Percentiles rank a stretch among this genome's conserved stretches.
Evolutionary conservation across 2,329 filamentous ascomycete species (phyloP).

Genomic region (Fusarium nanum): DNA sequence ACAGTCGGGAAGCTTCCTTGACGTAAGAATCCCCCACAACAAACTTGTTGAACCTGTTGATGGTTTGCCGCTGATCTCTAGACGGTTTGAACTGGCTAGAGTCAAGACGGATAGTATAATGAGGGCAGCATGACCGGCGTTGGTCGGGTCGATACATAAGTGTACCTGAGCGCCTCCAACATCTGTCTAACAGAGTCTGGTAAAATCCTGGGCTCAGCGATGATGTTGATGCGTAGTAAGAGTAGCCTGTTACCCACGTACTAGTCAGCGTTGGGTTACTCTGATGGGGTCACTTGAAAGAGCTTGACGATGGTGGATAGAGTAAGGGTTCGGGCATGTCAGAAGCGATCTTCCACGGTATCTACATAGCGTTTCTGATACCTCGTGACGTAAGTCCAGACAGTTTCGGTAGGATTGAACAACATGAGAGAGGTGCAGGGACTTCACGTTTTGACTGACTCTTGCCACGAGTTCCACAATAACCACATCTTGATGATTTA

Average conservation of each 20-base stretch:
- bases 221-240: slow-evolving; percentile 75
- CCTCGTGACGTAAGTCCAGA: slow-evolving; percentile 15
- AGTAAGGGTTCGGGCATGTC: slow-evolving; percentile 1
- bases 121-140: slow-evolving; percentile 85
- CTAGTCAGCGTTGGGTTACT: slow-evolving; percentile 38
- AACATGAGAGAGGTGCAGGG: slow-evolving; percentile 14
- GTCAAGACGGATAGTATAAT: slow-evolving; percentile 85
- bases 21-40: slow-evolving; percentile 76
- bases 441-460: slow-evolving; percentile 63
- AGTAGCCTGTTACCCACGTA: slow-evolving; percentile 66
- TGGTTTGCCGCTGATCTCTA: slow-evolving; percentile 77
- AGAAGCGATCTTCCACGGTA: slow-evolving; percentile 19
- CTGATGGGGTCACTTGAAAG: slow-evolving; percentile 6
- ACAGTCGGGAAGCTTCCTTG: slow-evolving; percentile 70
- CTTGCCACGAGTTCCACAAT: slow-evolving; percentile 61
- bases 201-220: slow-evolving; percentile 75
- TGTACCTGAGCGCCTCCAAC: slow-evolving; percentile 79
- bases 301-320: not conserved
- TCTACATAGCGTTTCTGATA: not conserved
- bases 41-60: slow-evolving; percentile 81
- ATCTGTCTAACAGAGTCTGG: slow-evolving; percentile 77
- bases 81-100: slow-evolving; percentile 72
- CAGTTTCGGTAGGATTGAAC: not conserved
- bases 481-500: slow-evolving; percentile 64
- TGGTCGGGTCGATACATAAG: slow-evolving; percentile 84